Percentiles rank a stretch among this genome's conserved stretches.
These are phyloP conservation scores for Wilcoxina mikolae DNA, from an alignment of 495 filamentous ascomycete species.

Conservation along the genomic window DNA sequence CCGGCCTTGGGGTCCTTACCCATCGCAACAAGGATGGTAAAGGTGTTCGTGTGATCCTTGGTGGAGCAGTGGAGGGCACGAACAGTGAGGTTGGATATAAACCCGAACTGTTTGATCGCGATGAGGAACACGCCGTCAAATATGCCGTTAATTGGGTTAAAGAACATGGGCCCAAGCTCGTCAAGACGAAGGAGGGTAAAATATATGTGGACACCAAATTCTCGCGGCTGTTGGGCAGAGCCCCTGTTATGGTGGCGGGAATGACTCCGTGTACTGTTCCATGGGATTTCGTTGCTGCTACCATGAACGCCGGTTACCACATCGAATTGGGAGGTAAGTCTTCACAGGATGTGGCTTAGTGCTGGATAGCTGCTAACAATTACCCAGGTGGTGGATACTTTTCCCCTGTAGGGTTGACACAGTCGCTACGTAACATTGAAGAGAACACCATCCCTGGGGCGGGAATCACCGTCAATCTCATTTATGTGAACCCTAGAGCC, in stretches of 20 bases:
- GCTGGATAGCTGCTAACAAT: too few relatives aligned
- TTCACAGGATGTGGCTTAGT: too few relatives aligned
- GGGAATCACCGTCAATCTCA: conserved; percentile 85
- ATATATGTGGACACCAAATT: conserved; percentile 96
- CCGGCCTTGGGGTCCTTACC: conserved; percentile 87
- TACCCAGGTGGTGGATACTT: conserved; percentile 74
- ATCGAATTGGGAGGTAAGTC: conserved; percentile 68
- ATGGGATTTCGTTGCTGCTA: conserved; percentile 91
- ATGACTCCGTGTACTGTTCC: conserved; percentile 93
- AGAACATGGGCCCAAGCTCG: conserved; percentile 75
- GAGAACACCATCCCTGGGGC: conserved; percentile 74
- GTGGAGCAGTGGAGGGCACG: conserved; percentile 77
- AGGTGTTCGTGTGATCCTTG: conserved; percentile 86
- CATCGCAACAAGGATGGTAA: conserved; percentile 98
- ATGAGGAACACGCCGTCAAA: conserved; percentile 81
- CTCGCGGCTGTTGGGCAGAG: conserved; percentile 77
- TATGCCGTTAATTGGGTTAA: conserved; percentile 98
- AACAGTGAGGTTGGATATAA: conserved; percentile 90
- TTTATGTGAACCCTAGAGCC: conserved; percentile 89
- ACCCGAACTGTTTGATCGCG: conserved; percentile 89
- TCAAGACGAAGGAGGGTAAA: conserved; percentile 70
- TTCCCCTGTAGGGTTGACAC: conserved; percentile 76
- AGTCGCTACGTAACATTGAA: conserved; percentile 79
- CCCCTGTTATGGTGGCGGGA: conserved; percentile 82
- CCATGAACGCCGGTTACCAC: conserved; percentile 89